Percentiles rank a stretch among this genome's conserved stretches.
Conservation (phyloP, 805 yeast species). For the Komagataella pastoris region DNA sequence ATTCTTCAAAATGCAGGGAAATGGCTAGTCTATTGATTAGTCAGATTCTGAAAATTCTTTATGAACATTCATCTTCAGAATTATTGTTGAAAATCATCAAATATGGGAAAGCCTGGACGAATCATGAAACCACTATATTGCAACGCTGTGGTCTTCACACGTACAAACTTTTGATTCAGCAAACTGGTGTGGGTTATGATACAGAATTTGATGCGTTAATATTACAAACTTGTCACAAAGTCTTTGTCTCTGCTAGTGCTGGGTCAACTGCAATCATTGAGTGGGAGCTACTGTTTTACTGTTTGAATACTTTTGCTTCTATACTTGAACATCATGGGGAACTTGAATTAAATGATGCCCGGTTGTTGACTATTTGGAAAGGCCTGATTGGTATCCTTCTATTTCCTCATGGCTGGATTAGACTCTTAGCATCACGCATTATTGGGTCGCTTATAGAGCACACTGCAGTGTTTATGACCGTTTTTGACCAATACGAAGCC, state of each 20-base stretch:
- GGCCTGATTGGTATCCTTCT: slow-evolving; percentile 40
- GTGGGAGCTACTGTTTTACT: slow-evolving; percentile 73
- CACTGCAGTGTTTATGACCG: slow-evolving; percentile 16
- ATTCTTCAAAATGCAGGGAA: slow-evolving; percentile 67
- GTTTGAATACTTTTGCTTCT: slow-evolving; percentile 37
- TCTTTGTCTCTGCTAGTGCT: slow-evolving; percentile 22
- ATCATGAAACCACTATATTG: slow-evolving; percentile 31
- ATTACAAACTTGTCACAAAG: slow-evolving; percentile 11
- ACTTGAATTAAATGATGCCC: slow-evolving; percentile 10
- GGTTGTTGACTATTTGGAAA: slow-evolving; percentile 33
- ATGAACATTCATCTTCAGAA: background rate
- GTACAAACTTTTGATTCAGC: slow-evolving; percentile 45
- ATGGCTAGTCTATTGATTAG: slow-evolving; percentile 57
- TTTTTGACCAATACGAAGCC: slow-evolving; percentile 31
- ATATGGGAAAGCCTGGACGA: slow-evolving; percentile 23
- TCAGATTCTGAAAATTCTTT: slow-evolving; percentile 17
- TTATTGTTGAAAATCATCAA: slow-evolving; percentile 21
- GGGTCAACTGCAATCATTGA: slow-evolving; percentile 20
- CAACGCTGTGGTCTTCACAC: slow-evolving; percentile 64
- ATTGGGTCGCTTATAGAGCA: slow-evolving; percentile 34
- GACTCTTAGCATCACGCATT: slow-evolving; percentile 52
- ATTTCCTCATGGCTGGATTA: slow-evolving; percentile 89
- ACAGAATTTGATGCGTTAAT: slow-evolving; percentile 26
- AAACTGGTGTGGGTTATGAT: slow-evolving; percentile 28
- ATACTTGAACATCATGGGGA: slow-evolving; percentile 22